Evolutionary conservation across 352 stramenopile genomes (phyloP), one percentile per base, ranked within the genome.

Genomic region (Globisporangium nodosum): DNA sequence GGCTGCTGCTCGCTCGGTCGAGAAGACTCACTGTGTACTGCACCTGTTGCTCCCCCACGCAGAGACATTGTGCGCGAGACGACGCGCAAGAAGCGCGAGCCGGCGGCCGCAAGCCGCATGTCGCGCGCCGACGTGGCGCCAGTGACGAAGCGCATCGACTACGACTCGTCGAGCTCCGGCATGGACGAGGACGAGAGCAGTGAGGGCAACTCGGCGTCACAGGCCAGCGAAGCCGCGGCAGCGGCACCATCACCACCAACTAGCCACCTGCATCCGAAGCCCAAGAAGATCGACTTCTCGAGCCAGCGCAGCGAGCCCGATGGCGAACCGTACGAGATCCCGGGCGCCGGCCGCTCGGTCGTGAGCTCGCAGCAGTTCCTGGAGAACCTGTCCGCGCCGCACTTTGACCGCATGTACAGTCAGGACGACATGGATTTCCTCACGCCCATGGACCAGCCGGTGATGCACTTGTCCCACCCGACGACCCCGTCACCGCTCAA

Each of bases 341-440:
- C 11, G 1, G 30, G 45, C 20, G 46, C 31, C 3, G 33, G 4
- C 11, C 47, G 39, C 12, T 59, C 52, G 3, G 52, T 60, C 39
- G 52, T 60, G 18, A 54, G 52, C 24, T 72, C 72, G 1, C 76
- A 67, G 35, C 74, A 86, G 43, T 77, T 66, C 15, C 60, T 60
- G n/a, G 60, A 66, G 16, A 60, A 66, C 49, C 49, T 66, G 7
- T 66, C 60, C n/a, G 54, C 73, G 43, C 70, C 74, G 15, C 68
- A 58, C 30, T 72, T 70, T 37, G 64, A 60, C 5, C 71, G 75
- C 58, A 74, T 87, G 68, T 92, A 80, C 72, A 92, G 82, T 54
- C 85, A 94, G 54, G 82, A 94, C 66, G 81, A 90, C 16, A 70
- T 92, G 63, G 85, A 94, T 68, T 94, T 92, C 70, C 75, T 88